Conservation (phyloP, 2,329 filamentous ascomycete species). For the Aspergillus sojae region DNA sequence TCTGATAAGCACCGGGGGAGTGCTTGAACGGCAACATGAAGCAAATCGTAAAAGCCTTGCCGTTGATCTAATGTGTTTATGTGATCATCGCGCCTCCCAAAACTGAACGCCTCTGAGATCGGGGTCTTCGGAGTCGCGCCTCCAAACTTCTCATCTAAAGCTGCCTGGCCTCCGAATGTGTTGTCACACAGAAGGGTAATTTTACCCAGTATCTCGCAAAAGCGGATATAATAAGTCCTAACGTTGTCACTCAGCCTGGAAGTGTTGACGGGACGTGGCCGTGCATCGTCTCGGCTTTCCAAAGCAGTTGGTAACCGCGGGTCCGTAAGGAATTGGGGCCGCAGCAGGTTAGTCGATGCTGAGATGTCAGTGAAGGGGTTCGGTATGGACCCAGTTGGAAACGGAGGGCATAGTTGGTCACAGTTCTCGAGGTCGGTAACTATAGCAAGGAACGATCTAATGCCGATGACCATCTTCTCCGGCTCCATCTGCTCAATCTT, state of each 20-base stretch:
- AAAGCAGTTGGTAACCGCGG: conserved; percentile 31
- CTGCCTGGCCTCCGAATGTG: conserved; percentile 93
- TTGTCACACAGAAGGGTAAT: conserved; percentile 97
- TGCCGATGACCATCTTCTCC: conserved; percentile 96
- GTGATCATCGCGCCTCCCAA: conserved; percentile 79
- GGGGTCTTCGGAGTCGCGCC: conserved; percentile 89
- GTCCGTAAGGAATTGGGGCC: conserved; percentile 42
- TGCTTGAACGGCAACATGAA: conserved; percentile 94
- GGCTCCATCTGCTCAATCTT: conserved; percentile 92
- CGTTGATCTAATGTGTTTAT: conserved; percentile 76
- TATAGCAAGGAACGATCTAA: conserved; percentile 87
- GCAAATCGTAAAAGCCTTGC: conserved; percentile 90
- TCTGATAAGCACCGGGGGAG: conserved; percentile 89
- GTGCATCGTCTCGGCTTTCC: conserved; percentile 34
- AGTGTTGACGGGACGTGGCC: conserved; percentile 58
- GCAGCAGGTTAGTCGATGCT: conserved; percentile 37
- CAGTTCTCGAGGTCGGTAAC: conserved; percentile 91
- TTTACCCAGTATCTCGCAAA: conserved; percentile 93
- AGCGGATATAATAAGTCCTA: conserved; percentile 83
- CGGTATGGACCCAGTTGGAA: conserved; percentile 66
- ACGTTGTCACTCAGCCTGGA: conserved; percentile 71
- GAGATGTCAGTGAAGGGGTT: conserved; percentile 42
- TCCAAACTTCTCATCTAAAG: conserved; percentile 91
- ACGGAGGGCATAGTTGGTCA: conserved; percentile 75
- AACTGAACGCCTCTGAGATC: conserved; percentile 91